Base-by-base conservation (phyloP, 169 alveolate species). In the Plasmodium gaboni region DNA sequence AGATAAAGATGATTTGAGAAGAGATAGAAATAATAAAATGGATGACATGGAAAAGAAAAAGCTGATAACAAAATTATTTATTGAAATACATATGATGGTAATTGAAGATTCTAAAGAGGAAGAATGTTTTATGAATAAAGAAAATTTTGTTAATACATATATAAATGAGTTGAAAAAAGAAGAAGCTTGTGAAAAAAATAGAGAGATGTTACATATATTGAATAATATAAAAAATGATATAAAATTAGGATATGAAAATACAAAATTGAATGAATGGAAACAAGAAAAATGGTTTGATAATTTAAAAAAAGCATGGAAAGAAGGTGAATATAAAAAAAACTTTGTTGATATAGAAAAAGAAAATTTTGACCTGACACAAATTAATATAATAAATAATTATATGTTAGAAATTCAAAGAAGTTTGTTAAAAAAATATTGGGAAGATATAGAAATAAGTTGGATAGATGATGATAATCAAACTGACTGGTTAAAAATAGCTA, bases 71-170 rank as follows among this genome's bases (percentile, higher is more conserved):
- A 55, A 13, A 55, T 55, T 55, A 55, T 12, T 6, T 15, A 55
- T 55, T 12, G 64, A 55, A 6, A 55, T 55, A 55, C 64, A 55
- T 13, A 55, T 55, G 64, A 55, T 55, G 64, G 64, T 55, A 55
- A 17, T 55, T 0, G 19, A 55, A 6, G 64, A 55, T 17, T 55
- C 6, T 13, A 15, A 55, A n/a, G 13, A 13, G 24, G 64, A 55
- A 22, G 64, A 55, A 55, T 12, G 28, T 6, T 17, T 12, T 1
- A 55, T 0, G 64, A 55, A 12, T 6, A 55, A 55, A 55, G 2
- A 55, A 12, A 22, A 1, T 1, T 55, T 55, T 55, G 12, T 55
- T 55, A 3, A 55, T 0, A 55, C 24, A 13, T 55, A 22, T 22
- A 55, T 55, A 55, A 2, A 13, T 17, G 64, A 55, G 2, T 15